These are phyloP conservation scores for Aegilops tauschii DNA, from an alignment of 176 grass and related monocot genomes.

Conservation along the genomic window DNA sequence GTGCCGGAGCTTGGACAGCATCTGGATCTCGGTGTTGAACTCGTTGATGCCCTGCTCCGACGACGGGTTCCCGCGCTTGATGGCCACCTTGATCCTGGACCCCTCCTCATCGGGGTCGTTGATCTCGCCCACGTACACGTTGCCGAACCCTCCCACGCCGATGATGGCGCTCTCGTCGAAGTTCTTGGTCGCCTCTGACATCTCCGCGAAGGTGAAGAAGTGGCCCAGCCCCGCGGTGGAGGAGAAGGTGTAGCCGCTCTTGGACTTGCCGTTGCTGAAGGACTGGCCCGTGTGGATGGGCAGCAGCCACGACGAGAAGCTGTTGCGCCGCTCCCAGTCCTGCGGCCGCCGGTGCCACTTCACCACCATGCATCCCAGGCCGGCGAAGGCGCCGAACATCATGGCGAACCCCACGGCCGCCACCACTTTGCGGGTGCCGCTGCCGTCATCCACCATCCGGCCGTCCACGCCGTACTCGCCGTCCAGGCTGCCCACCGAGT, in stretches of 20 bases:
- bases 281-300: slow-evolving; percentile 79
- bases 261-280: slow-evolving; percentile 58
- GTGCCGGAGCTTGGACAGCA: slow-evolving; percentile 96
- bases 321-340: slow-evolving; percentile 84
- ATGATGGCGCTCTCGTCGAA: slow-evolving; percentile 81
- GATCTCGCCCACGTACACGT: slow-evolving; percentile 91
- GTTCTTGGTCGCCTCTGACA: slow-evolving; percentile 76
- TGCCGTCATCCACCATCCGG: slow-evolving; percentile 43
- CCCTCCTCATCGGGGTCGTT: slow-evolving; percentile 41
- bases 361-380: slow-evolving; percentile 77
- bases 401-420: slow-evolving; percentile 77
- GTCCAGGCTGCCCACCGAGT: slow-evolving; percentile 75
- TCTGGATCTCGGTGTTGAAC: slow-evolving; percentile 99
- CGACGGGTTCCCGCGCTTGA: slow-evolving; percentile 88
- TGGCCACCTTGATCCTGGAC: slow-evolving; percentile 61
- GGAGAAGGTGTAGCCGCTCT: slow-evolving; percentile 81
- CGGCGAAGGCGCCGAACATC: slow-evolving; percentile 84
- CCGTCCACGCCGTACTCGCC: slow-evolving; percentile 95
- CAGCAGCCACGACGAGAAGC: slow-evolving; percentile 98
- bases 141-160: slow-evolving; percentile 93
- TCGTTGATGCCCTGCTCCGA: slow-evolving; percentile 97
- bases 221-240: slow-evolving; percentile 67
- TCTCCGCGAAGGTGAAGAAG: slow-evolving; percentile 79
- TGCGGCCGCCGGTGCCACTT: slow-evolving; percentile 83
- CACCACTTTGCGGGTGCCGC: slow-evolving; percentile 33